Conservation (phyloP, 352 stramenopile genomes). For the Globisporangium sylvaticum region DNA sequence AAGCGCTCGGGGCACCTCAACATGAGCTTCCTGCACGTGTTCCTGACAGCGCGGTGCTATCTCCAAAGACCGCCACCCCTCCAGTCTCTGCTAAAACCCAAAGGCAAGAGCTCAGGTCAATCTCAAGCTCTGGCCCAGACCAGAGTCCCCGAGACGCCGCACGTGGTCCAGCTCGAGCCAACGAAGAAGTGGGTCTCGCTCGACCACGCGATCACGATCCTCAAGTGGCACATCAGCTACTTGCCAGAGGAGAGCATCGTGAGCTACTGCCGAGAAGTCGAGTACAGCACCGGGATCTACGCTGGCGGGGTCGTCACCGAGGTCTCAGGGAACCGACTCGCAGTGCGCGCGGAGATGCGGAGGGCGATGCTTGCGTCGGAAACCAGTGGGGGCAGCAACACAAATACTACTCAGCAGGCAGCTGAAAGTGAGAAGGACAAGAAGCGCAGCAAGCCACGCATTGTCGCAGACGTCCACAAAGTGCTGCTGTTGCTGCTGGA, state of each 20-base stretch:
- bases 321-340: conserved; percentile 56
- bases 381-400: not conserved
- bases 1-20: conserved; percentile 39
- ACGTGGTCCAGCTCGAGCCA: conserved; percentile 50
- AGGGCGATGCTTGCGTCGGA: conserved; percentile 43
- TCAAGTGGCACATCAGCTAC: conserved; percentile 67
- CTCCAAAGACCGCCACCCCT: conserved; percentile 28
- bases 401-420: not conserved
- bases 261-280: conserved; percentile 65
- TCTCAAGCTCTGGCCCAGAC: not conserved
- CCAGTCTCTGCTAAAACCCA: conserved; percentile 5
- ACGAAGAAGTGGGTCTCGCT: conserved; percentile 60
- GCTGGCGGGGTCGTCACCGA: conserved; percentile 42
- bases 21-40: conserved; percentile 64
- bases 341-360: conserved; percentile 69
- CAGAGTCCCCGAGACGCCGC: not conserved
- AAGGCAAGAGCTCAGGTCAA: not conserved
- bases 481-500: conserved; percentile 54
- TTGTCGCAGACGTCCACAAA: conserved; percentile 58
- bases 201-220: conserved; percentile 48
- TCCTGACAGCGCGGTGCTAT: conserved; percentile 50
- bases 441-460: conserved; percentile 25
- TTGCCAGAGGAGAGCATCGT: conserved; percentile 50
- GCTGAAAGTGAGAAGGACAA: conserved; percentile 7
- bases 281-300: conserved; percentile 65